phyloP scores from a whole-genome alignment of 306 rosid genomes.

The Castanopsis chinensis region DNA sequence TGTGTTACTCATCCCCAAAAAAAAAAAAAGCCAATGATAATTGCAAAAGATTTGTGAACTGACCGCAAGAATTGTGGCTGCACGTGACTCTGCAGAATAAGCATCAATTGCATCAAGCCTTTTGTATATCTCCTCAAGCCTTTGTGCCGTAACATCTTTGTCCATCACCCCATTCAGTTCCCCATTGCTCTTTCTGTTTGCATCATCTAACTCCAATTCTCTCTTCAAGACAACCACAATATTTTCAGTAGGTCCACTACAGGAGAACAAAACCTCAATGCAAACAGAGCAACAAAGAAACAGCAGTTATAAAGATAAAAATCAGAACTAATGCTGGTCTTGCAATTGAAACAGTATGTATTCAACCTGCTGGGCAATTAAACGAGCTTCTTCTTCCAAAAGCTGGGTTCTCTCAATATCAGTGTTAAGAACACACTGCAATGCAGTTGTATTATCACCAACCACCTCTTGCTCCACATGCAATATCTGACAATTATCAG shows the following conservation, averaged over 20 bases:
- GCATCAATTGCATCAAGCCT: conserved; percentile 91
- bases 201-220: conserved; percentile 61
- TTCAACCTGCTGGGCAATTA: conserved; percentile 71
- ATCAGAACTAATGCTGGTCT: background rate
- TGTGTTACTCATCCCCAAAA: too few species aligned
- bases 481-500: conserved; percentile 84
- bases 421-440: conserved; percentile 95
- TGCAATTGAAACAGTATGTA: conserved; percentile 1
- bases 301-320: background rate
- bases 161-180: conserved; percentile 36
- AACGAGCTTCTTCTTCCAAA: conserved; percentile 69
- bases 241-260: conserved; percentile 9
- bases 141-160: conserved; percentile 56
- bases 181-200: conserved; percentile 36
- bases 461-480: conserved; percentile 96
- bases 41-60: conserved; percentile 35
- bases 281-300: background rate
- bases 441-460: conserved; percentile 79
- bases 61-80: conserved; percentile 96
- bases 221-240: conserved; percentile 49
- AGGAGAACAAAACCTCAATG: conserved; percentile 5
- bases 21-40: conserved; percentile 5
- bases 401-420: conserved; percentile 88
- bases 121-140: conserved; percentile 91
- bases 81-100: conserved; percentile 91